Percentiles rank a stretch among this genome's conserved stretches.
Evolutionary conservation across 2,329 filamentous ascomycete species (phyloP).

Genomic region (Bipolaris cookei): DNA sequence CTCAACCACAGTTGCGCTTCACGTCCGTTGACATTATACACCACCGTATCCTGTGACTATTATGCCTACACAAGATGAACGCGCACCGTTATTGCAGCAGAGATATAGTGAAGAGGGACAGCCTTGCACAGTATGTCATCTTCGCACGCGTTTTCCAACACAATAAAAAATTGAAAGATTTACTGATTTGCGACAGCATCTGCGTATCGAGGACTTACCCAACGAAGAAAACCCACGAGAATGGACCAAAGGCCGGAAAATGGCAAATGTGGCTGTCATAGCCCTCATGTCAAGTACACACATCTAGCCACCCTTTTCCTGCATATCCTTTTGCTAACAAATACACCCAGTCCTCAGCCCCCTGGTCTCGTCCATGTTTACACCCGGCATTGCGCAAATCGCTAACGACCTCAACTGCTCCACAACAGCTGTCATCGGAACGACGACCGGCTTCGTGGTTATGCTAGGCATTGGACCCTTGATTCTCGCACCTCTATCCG

Average conservation of each 20-base stretch:
- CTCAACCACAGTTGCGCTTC: background rate
- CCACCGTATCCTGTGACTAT: conserved; percentile 2
- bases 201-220: conserved; percentile 36
- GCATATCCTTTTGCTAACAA: background rate
- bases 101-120: conserved; percentile 41
- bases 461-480: conserved; percentile 58
- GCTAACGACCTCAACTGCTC: conserved; percentile 54
- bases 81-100: conserved; percentile 49
- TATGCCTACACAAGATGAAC: conserved; percentile 43
- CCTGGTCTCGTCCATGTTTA: conserved; percentile 59
- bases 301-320: background rate
- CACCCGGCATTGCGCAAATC: conserved; percentile 58
- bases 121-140: conserved; percentile 35
- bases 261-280: conserved; percentile 59
- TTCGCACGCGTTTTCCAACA: background rate
- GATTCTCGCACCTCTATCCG: conserved; percentile 55
- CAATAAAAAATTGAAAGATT: background rate
- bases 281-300: conserved; percentile 56
- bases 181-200: conserved; percentile 25
- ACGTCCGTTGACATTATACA: background rate
- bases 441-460: conserved; percentile 59
- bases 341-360: conserved; percentile 52
- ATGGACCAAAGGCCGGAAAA: conserved; percentile 55
- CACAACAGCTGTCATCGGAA: conserved; percentile 54
- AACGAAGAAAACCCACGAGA: conserved; percentile 55